These are phyloP conservation scores for Russula abietina DNA, from an alignment of 768 basidiomycete species.

Conservation along the genomic window DNA sequence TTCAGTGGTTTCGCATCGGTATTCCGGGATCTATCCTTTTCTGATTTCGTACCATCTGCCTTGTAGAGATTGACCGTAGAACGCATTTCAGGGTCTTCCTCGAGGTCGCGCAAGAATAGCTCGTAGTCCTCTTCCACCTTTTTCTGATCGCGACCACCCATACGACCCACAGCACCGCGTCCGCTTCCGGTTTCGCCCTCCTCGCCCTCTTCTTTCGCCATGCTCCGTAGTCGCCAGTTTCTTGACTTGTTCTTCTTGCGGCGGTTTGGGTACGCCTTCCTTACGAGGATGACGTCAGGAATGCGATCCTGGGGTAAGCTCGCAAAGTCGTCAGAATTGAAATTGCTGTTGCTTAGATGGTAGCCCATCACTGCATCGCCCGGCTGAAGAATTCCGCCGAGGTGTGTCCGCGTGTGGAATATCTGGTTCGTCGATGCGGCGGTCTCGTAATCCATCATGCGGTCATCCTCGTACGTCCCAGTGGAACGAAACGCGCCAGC, in stretches of 20 bases:
- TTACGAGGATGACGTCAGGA: constrained; percentile 89
- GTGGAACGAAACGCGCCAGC: constrained; percentile 70
- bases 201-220: constrained; percentile 87
- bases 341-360: constrained; percentile 83
- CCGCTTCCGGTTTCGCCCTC: constrained; percentile 73
- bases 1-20: constrained; percentile 37
- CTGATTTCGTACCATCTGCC: constrained; percentile 35
- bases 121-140: constrained; percentile 98
- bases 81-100: constrained; percentile 92
- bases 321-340: constrained; percentile 85
- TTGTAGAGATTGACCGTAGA: constrained; percentile 84
- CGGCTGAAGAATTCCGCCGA: constrained; percentile 89
- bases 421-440: constrained; percentile 64
- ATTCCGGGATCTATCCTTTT: constrained; percentile 41
- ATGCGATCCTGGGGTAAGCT: constrained; percentile 57
- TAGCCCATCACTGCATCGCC: constrained; percentile 93
- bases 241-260: constrained; percentile 85
- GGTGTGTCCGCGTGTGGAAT: constrained; percentile 93
- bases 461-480: constrained; percentile 34
- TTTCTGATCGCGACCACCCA: constrained; percentile 84
- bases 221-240: constrained; percentile 84
- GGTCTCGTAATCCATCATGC: constrained; percentile 55
- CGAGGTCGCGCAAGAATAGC: constrained; percentile 85
- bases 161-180: constrained; percentile 81
- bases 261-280: constrained; percentile 92